Percentiles rank a stretch among this genome's conserved stretches.
Conservation (phyloP, 495 filamentous ascomycete genomes). For the Apodospora peruviana region DNA sequence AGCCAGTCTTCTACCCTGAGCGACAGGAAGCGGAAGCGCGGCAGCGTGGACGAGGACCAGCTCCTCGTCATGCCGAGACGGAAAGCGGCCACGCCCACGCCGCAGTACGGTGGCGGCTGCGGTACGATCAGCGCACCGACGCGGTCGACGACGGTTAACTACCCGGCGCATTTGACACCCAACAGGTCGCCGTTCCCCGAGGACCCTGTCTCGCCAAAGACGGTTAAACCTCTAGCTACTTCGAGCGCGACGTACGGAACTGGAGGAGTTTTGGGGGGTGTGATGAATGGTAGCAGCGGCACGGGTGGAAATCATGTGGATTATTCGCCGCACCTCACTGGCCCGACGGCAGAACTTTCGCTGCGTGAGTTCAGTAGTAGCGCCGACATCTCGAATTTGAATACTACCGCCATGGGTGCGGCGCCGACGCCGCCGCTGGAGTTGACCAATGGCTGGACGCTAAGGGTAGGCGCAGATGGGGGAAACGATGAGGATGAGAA, state of each 20-base stretch:
- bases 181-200: background rate
- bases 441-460: conserved; percentile 2
- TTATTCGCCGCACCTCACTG: conserved; percentile 29
- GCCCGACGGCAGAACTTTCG: conserved; percentile 32
- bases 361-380: conserved; percentile 24
- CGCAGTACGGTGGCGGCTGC: background rate
- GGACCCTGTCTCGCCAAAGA: conserved; percentile 34
- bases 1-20: conserved; percentile 9
- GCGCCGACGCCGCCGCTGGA: conserved; percentile 4
- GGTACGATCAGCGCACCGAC: background rate
- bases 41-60: background rate
- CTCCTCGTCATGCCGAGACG: background rate
- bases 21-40: conserved; percentile 36
- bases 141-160: background rate
- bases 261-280: background rate
- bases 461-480: background rate
- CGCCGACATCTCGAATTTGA: background rate
- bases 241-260: background rate
- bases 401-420: background rate
- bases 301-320: conserved; percentile 2
- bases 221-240: conserved; percentile 5
- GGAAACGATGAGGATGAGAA: background rate
- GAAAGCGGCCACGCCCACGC: conserved; percentile 1
- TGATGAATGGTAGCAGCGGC: background rate
- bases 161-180: background rate